phyloP scores from a whole-genome alignment of 2,329 filamentous ascomycete genomes.

The Phialophora chinensis region DNA sequence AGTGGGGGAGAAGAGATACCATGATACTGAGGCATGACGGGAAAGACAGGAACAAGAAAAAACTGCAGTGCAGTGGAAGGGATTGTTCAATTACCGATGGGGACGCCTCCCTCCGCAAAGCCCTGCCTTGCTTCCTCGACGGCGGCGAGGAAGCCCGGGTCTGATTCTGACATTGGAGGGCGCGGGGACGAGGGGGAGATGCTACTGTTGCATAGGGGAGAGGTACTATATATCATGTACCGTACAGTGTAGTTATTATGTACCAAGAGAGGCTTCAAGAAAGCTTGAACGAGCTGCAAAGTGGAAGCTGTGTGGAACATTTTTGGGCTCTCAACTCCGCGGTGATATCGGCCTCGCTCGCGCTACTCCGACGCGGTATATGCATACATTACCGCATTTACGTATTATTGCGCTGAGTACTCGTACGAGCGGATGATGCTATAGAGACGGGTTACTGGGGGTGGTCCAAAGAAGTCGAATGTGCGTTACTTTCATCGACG shows the following conservation, averaged over 20 bases:
- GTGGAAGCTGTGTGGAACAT: no score
- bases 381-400: no score
- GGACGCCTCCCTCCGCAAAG: constrained; percentile 63
- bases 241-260: no score
- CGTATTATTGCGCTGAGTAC: no score
- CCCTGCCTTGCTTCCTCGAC: constrained; percentile 63
- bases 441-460: no score
- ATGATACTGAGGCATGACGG: no score
- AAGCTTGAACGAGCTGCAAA: no score
- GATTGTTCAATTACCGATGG: constrained; percentile 48
- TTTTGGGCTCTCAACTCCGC: constrained; percentile 9
- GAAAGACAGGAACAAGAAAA: no score
- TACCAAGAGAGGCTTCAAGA: no score
- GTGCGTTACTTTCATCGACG: no score
- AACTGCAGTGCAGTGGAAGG: background rate
- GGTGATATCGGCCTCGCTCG: constrained; percentile 6
- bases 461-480: no score
- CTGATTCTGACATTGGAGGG: constrained; percentile 42
- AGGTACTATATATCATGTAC: background rate
- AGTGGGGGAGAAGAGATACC: background rate
- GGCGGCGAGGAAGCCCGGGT: constrained; percentile 62
- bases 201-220: background rate
- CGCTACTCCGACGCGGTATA: constrained; percentile 6
- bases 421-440: no score
- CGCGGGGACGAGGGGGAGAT: background rate